Conservation (phyloP, 1,284 basidiomycete species). For the Tylopilus sp. region DNA sequence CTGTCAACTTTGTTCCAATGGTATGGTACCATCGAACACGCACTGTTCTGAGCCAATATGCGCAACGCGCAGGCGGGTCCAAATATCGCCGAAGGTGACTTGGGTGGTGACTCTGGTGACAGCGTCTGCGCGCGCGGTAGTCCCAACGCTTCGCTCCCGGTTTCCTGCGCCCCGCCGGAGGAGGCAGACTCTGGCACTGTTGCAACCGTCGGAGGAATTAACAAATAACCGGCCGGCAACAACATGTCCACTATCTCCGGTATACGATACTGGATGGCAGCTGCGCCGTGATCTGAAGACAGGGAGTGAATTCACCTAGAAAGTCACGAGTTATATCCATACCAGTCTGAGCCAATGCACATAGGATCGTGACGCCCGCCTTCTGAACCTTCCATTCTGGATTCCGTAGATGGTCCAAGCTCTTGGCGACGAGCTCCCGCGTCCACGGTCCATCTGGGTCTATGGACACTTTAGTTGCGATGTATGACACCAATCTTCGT, state of each 20-base stretch:
- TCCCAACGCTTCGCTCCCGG: neutral
- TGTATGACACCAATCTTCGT: neutral
- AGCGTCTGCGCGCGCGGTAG: neutral
- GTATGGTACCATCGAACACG: neutral
- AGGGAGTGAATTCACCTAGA: neutral
- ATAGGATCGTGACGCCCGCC: conserved; percentile 1
- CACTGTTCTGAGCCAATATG: neutral
- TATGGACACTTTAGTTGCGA: neutral
- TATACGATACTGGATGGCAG: neutral
- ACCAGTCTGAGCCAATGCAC: conserved; percentile 13
- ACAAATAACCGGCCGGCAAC: neutral
- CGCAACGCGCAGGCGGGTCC: neutral
- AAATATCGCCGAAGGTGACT: neutral
- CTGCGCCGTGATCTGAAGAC: neutral
- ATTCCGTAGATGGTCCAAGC: neutral
- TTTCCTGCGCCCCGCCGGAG: neutral
- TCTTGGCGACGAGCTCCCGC: neutral
- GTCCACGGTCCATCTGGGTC: neutral
- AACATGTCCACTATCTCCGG: neutral
- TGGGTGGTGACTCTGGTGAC: neutral
- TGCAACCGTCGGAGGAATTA: neutral
- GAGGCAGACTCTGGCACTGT: too few species aligned
- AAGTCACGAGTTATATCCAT: neutral
- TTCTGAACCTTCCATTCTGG: conserved; percentile 10
- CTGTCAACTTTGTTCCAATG: neutral